Evolutionary conservation across 1,139 yeast genomes (phyloP).

Genomic region (Candida neerlandica): DNA sequence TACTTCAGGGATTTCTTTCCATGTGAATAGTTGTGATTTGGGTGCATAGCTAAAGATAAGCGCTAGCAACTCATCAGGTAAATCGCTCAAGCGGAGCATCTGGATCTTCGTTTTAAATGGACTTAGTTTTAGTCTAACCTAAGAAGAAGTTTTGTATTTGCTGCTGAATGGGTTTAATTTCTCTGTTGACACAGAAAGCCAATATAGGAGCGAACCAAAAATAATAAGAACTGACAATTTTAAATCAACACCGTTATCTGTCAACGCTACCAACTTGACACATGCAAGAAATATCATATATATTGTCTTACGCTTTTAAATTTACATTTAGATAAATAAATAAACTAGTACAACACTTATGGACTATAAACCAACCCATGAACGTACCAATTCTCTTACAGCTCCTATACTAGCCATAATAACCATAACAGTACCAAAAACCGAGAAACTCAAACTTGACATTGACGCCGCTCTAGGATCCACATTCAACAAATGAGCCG

Average conservation of each 20-base stretch:
- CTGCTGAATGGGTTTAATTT: no score
- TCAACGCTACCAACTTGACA: no score
- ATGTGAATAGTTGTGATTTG: not conserved
- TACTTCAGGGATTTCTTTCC: not conserved
- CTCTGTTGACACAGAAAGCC: no score
- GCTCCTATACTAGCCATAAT: slow-evolving; percentile 61
- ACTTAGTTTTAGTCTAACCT: no score
- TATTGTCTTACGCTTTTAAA: no score
- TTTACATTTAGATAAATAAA: no score
- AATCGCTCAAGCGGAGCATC: not conserved
- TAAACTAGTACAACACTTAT: no score
- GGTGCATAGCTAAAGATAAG: not conserved
- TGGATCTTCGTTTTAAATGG: no score
- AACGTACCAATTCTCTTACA: slow-evolving; percentile 28
- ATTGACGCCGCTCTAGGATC: slow-evolving; percentile 85
- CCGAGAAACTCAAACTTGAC: slow-evolving; percentile 68
- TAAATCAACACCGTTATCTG: no score
- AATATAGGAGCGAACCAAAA: no score
- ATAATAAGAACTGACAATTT: no score
- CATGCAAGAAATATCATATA: not conserved
- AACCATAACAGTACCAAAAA: slow-evolving; percentile 75
- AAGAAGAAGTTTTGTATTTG: no score
- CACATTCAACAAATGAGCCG: slow-evolving; percentile 67
- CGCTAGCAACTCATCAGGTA: not conserved
- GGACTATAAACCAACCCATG: slow-evolving; percentile 30